Evolutionary conservation across 257 asterid species (phyloP).

Genomic region (Cinchona pubescens): DNA sequence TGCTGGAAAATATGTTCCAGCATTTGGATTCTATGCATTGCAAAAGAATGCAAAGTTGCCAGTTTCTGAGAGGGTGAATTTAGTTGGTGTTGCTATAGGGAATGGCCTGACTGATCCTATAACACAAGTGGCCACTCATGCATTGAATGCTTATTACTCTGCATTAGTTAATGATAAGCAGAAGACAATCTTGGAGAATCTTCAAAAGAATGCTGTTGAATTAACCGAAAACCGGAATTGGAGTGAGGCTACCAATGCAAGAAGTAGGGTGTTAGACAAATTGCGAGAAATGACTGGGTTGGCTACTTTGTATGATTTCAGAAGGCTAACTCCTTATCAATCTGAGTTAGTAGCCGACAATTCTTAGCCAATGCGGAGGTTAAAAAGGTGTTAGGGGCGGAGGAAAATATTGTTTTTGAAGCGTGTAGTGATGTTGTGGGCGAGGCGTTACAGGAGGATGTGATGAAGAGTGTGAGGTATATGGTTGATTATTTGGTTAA

Average conservation of each 20-base stretch:
- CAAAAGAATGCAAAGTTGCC: constrained; percentile 46
- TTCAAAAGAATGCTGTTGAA: constrained; percentile 39
- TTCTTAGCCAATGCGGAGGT: constrained; percentile 49
- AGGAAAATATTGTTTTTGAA: constrained; percentile 34
- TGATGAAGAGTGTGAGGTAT: constrained; percentile 75
- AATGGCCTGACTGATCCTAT: constrained; percentile 84
- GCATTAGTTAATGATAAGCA: constrained; percentile 71
- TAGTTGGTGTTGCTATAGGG: constrained; percentile 74
- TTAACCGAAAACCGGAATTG: constrained; percentile 38
- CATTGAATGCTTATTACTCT: constrained; percentile 38
- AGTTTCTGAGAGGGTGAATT: constrained; percentile 30
- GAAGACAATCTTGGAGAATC: constrained; percentile 38
- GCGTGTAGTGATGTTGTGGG: constrained; percentile 55
- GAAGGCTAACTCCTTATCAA: constrained; percentile 60
- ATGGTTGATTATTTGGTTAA: constrained; percentile 66
- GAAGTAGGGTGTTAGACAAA: constrained; percentile 31
- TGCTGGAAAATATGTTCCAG: constrained; percentile 79
- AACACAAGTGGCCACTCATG: constrained; percentile 67
- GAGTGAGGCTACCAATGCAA: constrained; percentile 54
- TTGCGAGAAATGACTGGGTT: constrained; percentile 66
- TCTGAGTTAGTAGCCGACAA: constrained; percentile 43
- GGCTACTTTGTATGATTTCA: constrained; percentile 60
- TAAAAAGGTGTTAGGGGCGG: constrained; percentile 55
- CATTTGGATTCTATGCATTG: constrained; percentile 57
- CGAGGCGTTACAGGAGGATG: constrained; percentile 48